Percentiles rank a stretch among this genome's conserved stretches.
These are phyloP conservation scores for Aureoboletus auriporus DNA, from an alignment of 768 basidiomycete genomes.

Conservation along the genomic window DNA sequence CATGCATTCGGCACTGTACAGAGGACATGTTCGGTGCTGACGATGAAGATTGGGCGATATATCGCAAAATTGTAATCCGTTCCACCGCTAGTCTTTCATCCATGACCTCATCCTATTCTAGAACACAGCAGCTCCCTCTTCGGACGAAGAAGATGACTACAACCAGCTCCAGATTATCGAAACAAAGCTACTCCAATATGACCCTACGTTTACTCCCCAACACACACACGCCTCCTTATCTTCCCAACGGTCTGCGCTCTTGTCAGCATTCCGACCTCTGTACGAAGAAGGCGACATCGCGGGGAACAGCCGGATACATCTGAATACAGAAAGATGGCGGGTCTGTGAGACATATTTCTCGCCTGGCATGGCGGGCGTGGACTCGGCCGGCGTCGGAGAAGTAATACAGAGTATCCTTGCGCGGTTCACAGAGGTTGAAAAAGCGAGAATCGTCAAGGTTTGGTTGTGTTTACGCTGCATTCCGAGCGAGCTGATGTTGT, in stretches of 20 bases:
- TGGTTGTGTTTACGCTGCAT: constrained; percentile 6
- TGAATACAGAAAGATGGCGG: constrained; percentile 87
- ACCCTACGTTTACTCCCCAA: constrained; percentile 77
- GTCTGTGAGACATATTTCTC: constrained; percentile 92
- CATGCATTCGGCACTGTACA: constrained; percentile 22
- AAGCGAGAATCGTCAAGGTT: constrained; percentile 74
- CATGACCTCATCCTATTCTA: constrained; percentile 22
- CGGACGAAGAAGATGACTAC: constrained; percentile 88
- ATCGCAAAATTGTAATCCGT: constrained; percentile 84
- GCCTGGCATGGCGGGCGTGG: constrained; percentile 90
- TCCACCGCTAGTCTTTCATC: background rate
- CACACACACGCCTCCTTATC: constrained; percentile 79
- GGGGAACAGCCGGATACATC: constrained; percentile 75
- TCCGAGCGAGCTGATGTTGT: background rate
- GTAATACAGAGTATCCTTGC: constrained; percentile 80
- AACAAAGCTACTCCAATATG: constrained; percentile 72
- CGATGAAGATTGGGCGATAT: constrained; percentile 96
- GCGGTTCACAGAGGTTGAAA: constrained; percentile 64
- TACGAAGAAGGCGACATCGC: constrained; percentile 72
- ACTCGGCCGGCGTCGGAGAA: constrained; percentile 93
- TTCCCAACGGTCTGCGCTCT: constrained; percentile 75
- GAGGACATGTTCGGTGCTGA: constrained; percentile 94
- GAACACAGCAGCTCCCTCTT: constrained; percentile 70
- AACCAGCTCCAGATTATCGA: constrained; percentile 71
- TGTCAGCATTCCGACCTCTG: constrained; percentile 79